Base-by-base conservation (phyloP, 2,329 filamentous ascomycete genomes). In the Monilinia fructicola region DNA sequence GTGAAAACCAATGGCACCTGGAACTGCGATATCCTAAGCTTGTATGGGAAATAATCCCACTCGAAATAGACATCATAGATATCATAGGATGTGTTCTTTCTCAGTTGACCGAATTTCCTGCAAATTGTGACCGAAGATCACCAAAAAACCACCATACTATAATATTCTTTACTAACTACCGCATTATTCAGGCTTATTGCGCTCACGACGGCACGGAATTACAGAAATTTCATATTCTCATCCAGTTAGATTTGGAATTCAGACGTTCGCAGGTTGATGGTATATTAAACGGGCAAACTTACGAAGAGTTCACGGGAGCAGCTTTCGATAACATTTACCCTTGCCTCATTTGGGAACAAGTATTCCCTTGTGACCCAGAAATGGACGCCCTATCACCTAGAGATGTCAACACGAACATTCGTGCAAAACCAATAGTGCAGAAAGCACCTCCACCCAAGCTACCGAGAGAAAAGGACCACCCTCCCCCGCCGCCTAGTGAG, bases 361-460 rank as follows among this genome's bases (percentile, higher is more conserved):
- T 71, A 23, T 73, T 71, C 42, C 67, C 71, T 77, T 83, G 82
- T 69, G 79, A 77, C 73, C 75, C 82, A 75, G 84, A 87, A 72
- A 81, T 86, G 77, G 87, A 89, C 76, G 86, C 87, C 65, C 80
- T 89, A 76, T 87, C 86, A 67, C 86, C 86, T 72, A 81, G 86
- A 76, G 86, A 89, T 80, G 84, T 80, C 70, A 89, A 89, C 76
- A 85, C 83, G 75, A 84, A 85, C 74, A 81, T 84, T 70, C 76
- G 81, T 74, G 72, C 77, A 69, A 81, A 83, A 69, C 71, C 73
- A 60, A 56, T 70, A 62, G 68, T 70, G 16, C 72, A 73, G 64
- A 83, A 86, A 68, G 85, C 85, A 77, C 78, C 82, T 23, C 68
- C 70, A 83, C 73, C 78, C 78, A 76, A 87, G 84, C 62, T 67